Percentiles rank a stretch among this genome's conserved stretches.
Evolutionary conservation across 139 green algal species (phyloP).

Genomic region (Tetradesmus obliquus): DNA sequence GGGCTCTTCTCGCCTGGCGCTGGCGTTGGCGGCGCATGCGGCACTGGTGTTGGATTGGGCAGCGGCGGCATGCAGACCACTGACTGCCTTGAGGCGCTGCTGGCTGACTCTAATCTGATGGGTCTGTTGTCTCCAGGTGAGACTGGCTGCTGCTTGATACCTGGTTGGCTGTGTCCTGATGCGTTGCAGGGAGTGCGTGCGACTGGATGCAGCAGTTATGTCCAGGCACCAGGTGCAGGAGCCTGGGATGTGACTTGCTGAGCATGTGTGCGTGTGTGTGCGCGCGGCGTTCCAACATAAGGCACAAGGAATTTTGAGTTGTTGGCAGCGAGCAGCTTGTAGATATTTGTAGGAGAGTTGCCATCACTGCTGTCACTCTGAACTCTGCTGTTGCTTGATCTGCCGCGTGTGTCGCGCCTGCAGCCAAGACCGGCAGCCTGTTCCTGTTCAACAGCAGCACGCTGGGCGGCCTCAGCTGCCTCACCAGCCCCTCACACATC

Average conservation of each 20-base stretch:
- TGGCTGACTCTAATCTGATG: conserved; percentile 9
- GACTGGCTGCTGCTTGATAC: background rate
- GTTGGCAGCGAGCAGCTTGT: too few species aligned
- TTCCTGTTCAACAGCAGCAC: conserved; percentile 2
- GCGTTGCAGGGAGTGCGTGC: too few species aligned
- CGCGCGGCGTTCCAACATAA: too few species aligned
- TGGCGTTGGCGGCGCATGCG: background rate
- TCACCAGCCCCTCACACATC: background rate
- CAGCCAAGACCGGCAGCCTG: conserved; percentile 2
- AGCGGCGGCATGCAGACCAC: background rate
- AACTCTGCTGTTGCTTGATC: too few species aligned
- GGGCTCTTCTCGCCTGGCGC: conserved; percentile 13
- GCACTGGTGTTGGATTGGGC: background rate
- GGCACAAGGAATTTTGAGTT: too few species aligned
- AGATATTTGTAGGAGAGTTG: too few species aligned
- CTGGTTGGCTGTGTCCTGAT: background rate
- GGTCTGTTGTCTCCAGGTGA: conserved; percentile 4
- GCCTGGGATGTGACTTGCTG: too few species aligned
- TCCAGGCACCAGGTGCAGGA: too few species aligned
- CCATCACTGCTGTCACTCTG: too few species aligned
- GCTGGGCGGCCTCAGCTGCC: conserved; percentile 9
- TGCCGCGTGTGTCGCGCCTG: too few species aligned
- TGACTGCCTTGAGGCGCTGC: conserved; percentile 34
- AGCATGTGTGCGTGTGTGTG: too few species aligned
- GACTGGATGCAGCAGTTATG: too few species aligned